A percentile compares a stretch with the other conserved stretches of the same genome.
These are phyloP conservation scores for Panaeolus papilionaceus DNA, from an alignment of 768 basidiomycete genomes.

Conservation along the genomic window DNA sequence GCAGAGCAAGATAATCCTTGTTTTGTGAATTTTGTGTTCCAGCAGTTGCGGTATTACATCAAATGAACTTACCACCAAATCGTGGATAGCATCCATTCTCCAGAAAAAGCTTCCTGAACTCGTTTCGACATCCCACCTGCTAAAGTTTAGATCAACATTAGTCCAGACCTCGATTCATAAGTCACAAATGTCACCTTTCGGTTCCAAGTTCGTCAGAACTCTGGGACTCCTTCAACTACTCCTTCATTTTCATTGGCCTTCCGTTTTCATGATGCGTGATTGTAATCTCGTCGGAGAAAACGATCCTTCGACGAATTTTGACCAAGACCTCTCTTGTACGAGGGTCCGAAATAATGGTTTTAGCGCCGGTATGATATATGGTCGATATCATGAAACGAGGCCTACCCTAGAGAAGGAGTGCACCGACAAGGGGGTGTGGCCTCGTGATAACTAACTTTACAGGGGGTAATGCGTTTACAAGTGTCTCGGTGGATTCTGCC, in stretches of 20 bases:
- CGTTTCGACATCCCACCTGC: no score
- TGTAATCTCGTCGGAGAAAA: neutral
- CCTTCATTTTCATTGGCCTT: neutral
- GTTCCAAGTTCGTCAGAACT: no score
- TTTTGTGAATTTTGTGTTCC: no score
- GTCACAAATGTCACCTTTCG: no score
- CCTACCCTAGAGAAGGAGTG: neutral
- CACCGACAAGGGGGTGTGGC: neutral
- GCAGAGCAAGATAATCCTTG: no score
- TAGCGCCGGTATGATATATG: neutral
- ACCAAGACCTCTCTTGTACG: neutral
- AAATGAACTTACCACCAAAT: no score
- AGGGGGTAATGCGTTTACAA: neutral
- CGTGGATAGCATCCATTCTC: no score
- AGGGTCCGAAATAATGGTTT: neutral
- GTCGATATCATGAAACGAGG: neutral
- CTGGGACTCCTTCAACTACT: neutral
- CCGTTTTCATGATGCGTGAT: neutral
- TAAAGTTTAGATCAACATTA: no score
- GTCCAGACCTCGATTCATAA: no score
- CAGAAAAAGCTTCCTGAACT: no score
- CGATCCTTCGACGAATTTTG: neutral
- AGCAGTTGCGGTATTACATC: no score
- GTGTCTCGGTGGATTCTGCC: neutral
- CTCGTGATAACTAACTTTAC: neutral